A percentile compares a stretch with the other conserved stretches of the same genome.
These are phyloP conservation scores for Acanthamoeba castellanii DNA, from an alignment of 208 protist species.

Conservation along the genomic window DNA sequence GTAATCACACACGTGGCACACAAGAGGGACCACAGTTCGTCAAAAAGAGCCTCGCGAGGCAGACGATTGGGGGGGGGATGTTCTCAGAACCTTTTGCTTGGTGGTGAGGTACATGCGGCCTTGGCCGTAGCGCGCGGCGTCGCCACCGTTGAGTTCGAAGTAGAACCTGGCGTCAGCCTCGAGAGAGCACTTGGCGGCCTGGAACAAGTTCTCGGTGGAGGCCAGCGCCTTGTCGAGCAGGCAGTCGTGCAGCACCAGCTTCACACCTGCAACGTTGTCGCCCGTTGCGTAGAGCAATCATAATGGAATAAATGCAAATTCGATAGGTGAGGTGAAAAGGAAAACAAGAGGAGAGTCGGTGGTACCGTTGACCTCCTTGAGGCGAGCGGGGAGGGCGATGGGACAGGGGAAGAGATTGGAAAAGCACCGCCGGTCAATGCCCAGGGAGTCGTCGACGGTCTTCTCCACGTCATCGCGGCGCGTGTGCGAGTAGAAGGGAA, in stretches of 20 bases:
- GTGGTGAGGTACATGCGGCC: slow-evolving; percentile 7
- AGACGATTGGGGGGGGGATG: background rate
- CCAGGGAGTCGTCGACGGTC: background rate
- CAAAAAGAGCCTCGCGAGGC: background rate
- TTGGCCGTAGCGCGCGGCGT: background rate
- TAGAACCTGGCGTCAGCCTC: slow-evolving; percentile 10
- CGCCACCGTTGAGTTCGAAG: slow-evolving; percentile 25
- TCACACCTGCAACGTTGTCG: background rate
- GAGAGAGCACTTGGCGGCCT: background rate
- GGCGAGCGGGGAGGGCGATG: background rate
- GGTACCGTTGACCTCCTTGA: background rate
- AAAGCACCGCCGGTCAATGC: background rate
- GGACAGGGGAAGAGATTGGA: slow-evolving; percentile 25
- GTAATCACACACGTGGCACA: background rate
- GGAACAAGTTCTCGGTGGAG: slow-evolving; percentile 20
- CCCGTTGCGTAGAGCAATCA: background rate
- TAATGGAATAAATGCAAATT: background rate
- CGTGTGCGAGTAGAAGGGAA: slow-evolving; percentile 36
- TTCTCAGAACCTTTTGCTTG: background rate
- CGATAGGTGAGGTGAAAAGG: background rate
- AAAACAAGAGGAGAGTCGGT: background rate
- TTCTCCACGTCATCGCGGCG: slow-evolving; percentile 22
- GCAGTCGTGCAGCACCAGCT: slow-evolving; percentile 1
- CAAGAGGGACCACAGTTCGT: background rate
- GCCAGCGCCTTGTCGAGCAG: background rate